phyloP scores from a whole-genome alignment of 768 basidiomycete genomes.

The Suillus bovinus region DNA sequence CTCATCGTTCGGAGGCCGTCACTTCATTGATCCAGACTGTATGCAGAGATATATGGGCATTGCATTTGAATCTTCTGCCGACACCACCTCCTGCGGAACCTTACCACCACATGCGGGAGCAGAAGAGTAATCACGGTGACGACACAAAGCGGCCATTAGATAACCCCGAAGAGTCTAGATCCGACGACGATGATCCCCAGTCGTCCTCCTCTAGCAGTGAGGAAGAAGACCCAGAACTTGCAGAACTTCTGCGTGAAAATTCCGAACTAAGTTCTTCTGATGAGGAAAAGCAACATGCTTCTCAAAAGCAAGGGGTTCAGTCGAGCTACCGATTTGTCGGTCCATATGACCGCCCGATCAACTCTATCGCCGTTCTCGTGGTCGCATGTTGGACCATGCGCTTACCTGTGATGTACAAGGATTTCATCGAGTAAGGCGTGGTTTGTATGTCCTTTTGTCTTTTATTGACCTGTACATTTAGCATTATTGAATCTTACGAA shows the following conservation, averaged over 20 bases:
- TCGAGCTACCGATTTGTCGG: conserved; percentile 22
- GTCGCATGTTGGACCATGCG: conserved; percentile 81
- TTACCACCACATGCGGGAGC: conserved; percentile 46
- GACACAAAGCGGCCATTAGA: conserved; percentile 6
- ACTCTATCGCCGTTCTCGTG: conserved; percentile 67
- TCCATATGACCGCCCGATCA: conserved; percentile 41
- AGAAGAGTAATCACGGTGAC: conserved; percentile 21
- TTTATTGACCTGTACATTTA: conserved; percentile 31
- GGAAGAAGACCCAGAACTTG: conserved; percentile 36
- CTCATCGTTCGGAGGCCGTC: conserved; percentile 2
- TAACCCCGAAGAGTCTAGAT: conserved; percentile 9
- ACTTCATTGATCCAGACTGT: conserved; percentile 48
- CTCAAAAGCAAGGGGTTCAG: conserved; percentile 10
- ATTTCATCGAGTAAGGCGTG: conserved; percentile 64
- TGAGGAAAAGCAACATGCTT: conserved; percentile 13
- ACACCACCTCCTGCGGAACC: conserved; percentile 64
- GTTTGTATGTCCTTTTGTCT: conserved; percentile 1
- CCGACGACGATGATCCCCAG: conserved; percentile 19
- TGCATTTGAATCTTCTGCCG: conserved; percentile 65
- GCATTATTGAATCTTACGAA: conserved; percentile 71
- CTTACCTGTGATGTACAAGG: conserved; percentile 71
- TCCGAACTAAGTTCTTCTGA: conserved; percentile 34
- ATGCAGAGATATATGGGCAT: conserved; percentile 80
- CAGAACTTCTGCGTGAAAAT: conserved; percentile 39
- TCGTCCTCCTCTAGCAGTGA: conserved; percentile 21